Evolutionary conservation across 2,329 filamentous ascomycete species (phyloP).

Genomic region (Nemania serpens): DNA sequence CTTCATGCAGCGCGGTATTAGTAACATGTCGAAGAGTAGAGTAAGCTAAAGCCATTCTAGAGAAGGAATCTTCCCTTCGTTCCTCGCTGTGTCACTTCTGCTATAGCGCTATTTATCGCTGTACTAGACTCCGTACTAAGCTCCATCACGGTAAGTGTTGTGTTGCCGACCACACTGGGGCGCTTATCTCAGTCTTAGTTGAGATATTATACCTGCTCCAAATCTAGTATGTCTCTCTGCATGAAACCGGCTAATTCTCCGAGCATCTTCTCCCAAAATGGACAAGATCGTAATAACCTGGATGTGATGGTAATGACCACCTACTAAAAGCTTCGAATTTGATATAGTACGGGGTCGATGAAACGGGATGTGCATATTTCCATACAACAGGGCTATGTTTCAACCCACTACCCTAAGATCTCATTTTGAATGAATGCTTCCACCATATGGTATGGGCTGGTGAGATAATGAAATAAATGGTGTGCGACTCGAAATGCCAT

Average conservation of each 20-base stretch:
- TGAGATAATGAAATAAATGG: background rate
- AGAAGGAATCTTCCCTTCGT: background rate
- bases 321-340: background rate
- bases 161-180: conserved; percentile 8
- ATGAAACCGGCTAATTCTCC: conserved; percentile 22
- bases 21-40: conserved; percentile 12
- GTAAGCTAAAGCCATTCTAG: background rate
- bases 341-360: conserved; percentile 8
- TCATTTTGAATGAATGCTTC: conserved; percentile 3
- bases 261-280: conserved; percentile 8
- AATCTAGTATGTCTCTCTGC: conserved; percentile 18
- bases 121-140: background rate
- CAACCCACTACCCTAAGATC: conserved; percentile 7
- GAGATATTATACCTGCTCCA: conserved; percentile 16
- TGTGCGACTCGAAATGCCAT: conserved; percentile 3
- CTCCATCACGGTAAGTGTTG: conserved; percentile 11
- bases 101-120: background rate
- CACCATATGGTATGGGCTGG: background rate
- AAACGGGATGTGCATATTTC: background rate
- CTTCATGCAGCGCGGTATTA: conserved; percentile 7
- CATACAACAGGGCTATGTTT: conserved; percentile 5
- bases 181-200: conserved; percentile 15
- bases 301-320: conserved; percentile 8
- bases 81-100: background rate
- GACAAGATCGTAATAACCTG: conserved; percentile 9